Evolutionary conservation across 768 basidiomycete species (phyloP).

Genomic region (Mrakia hoshinonis): DNA sequence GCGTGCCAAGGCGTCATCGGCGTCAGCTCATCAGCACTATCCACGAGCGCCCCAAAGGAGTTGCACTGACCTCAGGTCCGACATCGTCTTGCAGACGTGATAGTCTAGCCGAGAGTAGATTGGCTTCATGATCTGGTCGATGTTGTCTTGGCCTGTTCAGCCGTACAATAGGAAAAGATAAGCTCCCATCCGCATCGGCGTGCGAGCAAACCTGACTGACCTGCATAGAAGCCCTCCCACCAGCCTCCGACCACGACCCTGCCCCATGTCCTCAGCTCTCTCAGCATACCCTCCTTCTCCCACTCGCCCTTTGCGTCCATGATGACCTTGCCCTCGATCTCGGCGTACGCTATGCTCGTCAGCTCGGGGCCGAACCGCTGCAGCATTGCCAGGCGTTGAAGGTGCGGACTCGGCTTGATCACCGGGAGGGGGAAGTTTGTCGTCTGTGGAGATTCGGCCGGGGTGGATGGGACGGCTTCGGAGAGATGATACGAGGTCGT

Average conservation of each 20-base stretch:
- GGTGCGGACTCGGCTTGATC: conserved; percentile 52
- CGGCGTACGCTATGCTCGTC: conserved; percentile 72
- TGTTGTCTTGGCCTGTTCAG: conserved; percentile 40
- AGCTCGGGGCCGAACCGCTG: conserved; percentile 78
- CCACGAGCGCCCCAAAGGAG: too few relatives aligned
- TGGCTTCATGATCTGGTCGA: conserved; percentile 48
- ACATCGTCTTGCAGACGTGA: conserved; percentile 82
- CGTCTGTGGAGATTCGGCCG: conserved; percentile 29
- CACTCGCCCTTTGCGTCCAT: conserved; percentile 58
- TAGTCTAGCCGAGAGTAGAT: conserved; percentile 81
- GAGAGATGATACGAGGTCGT: neutral
- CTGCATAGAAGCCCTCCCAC: conserved; percentile 31
- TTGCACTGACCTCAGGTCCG: conserved; percentile 68
- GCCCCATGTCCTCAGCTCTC: conserved; percentile 53
- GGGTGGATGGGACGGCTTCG: conserved; percentile 7
- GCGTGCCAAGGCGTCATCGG: conserved; percentile 31
- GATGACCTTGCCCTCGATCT: conserved; percentile 66
- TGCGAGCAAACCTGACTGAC: conserved; percentile 17
- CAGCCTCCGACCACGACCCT: conserved; percentile 33
- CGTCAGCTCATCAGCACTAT: neutral
- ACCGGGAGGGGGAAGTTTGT: conserved; percentile 27
- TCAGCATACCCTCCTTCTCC: conserved; percentile 19
- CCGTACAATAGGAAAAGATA: neutral
- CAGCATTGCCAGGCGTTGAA: conserved; percentile 60
- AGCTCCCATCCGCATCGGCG: neutral